Base-by-base conservation (phyloP, 2,329 filamentous ascomycete species). In the Hawksworthiomyces lignivorus region DNA sequence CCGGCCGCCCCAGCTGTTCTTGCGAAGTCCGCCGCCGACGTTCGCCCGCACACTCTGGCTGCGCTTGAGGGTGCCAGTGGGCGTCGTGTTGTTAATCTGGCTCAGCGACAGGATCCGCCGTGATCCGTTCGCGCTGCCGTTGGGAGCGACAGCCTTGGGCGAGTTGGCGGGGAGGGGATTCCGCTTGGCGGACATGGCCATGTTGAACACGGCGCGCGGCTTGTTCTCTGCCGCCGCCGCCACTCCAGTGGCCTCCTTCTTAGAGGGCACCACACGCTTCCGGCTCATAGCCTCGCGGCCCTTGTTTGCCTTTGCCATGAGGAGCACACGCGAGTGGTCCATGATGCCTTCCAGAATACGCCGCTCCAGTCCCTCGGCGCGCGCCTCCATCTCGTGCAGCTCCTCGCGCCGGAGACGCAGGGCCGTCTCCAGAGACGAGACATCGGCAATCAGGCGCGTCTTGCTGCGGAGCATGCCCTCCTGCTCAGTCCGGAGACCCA, bases 271-370 rank as follows among this genome's bases (percentile, higher is more conserved):
- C 28, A 50, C 67, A 7, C 75, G 68, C 61, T 79, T 79, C 38
- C 74, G 72, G 57, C 64, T 77, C 75, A 79, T 78, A 46, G 68
- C 63, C 40, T 78, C 75, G 6, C 62, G 62, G 10, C 68, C 63
- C 52, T 68, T 70, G 51, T 61, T 66, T 4, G 75, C 66, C 65
- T 86, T 82, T 51, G 79, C 70, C 68, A 92, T 84, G 44, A 97
- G 75, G n/a, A 96, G 72, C 20, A 90, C 81, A 7, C 90, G 84
- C 17, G 90, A 96, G 59, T 97, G 90, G 54, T 97, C 89, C 66
- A 98, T 94, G 48, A 97, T 87, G 20, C 90, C 89, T 51, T 97
- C 90, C 24, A 98, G 68, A 52, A 98, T 95, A 20, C 92, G 82
- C 39, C 89, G 84, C 65, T 98, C 92, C 19, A 98, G 72, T 4